These are phyloP conservation scores for Irpex sp. DNA, from an alignment of 1,284 basidiomycete genomes.

Conservation along the genomic window DNA sequence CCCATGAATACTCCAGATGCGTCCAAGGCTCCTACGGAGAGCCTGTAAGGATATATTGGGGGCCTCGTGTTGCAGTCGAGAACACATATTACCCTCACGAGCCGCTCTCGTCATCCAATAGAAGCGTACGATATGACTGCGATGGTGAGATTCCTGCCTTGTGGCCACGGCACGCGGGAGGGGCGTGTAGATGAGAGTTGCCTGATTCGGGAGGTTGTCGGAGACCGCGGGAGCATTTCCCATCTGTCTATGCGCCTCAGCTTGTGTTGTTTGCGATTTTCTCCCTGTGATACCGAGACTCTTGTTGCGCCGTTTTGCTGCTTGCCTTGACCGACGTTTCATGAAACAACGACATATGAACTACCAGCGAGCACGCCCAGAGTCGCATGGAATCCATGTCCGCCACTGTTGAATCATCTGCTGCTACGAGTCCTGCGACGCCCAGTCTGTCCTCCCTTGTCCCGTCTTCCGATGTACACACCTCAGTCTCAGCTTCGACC, in stretches of 20 bases:
- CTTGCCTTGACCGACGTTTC: neutral
- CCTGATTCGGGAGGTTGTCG: neutral
- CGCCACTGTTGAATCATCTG: conserved; percentile 14
- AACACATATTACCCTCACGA: neutral
- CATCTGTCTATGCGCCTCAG: neutral
- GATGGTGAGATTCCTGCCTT: neutral
- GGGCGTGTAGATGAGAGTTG: neutral
- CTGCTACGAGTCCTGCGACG: conserved; percentile 5
- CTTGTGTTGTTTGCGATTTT: neutral
- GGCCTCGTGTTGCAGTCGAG: neutral
- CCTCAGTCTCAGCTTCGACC: conserved; percentile 21
- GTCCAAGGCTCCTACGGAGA: neutral
- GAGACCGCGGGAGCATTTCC: neutral
- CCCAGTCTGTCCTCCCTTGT: conserved; percentile 22
- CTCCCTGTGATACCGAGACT: neutral
- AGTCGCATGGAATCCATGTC: conserved; percentile 17
- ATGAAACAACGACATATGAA: conserved; percentile 8
- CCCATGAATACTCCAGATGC: neutral
- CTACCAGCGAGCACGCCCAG: conserved; percentile 9
- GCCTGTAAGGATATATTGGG: neutral
- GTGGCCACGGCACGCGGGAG: neutral
- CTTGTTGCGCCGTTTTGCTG: neutral
- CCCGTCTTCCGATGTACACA: conserved; percentile 20
- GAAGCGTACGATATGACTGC: neutral
- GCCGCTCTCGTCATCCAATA: too few species aligned